Evolutionary conservation across 2,329 filamentous ascomycete species (phyloP), one percentile per base, ranked within the genome.

Genomic region (Nemania sp.): DNA sequence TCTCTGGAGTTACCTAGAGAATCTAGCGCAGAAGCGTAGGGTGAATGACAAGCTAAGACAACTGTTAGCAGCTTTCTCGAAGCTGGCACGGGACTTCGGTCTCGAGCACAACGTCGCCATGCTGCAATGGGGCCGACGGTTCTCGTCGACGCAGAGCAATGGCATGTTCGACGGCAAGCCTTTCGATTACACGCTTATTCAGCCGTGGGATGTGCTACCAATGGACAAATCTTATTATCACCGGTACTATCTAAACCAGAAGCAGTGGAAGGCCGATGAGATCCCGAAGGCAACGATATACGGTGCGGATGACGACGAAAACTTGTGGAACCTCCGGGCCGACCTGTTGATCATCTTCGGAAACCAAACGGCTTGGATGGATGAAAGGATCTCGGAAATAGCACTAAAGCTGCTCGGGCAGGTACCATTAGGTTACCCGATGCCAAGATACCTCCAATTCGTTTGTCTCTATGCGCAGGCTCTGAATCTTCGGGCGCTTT

Each of bases 111-210:
- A 70, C 22, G 55, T 73, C 24, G 66, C 66, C 4, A 69, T 75
- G 62, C 27, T 74, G 10, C 71, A 73, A 52, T 76, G 74, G 75
- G 67, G 69, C 3, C 68, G 73, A 38, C 70, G 72, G 8, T 73
- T 72, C 66, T 69, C 75, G 0, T 75, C 73, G 53, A 60, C 49
- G 26, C 69, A 72, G 35, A 71, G 70, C 35, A 70, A 73, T 51
- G 73, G 73, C 56, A 72, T 54, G n/a, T 74, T 76, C 45, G 75
- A 76, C 29, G 73, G 73, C n/a, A 71, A 70, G 27, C 68, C 72
- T 6, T 76, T 76, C 55, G 75, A 76, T 55, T 76, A 76, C 56
- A 76, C 71, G 13, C 70, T 75, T 61, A 69, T 76, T 13, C 67
- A 69, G n/a, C 75, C 75, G 15, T 76, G 75, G 75, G 75, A 76